phyloP scores from a whole-genome alignment of 2,329 filamentous ascomycete species.

The Knoxdaviesia proteae region DNA sequence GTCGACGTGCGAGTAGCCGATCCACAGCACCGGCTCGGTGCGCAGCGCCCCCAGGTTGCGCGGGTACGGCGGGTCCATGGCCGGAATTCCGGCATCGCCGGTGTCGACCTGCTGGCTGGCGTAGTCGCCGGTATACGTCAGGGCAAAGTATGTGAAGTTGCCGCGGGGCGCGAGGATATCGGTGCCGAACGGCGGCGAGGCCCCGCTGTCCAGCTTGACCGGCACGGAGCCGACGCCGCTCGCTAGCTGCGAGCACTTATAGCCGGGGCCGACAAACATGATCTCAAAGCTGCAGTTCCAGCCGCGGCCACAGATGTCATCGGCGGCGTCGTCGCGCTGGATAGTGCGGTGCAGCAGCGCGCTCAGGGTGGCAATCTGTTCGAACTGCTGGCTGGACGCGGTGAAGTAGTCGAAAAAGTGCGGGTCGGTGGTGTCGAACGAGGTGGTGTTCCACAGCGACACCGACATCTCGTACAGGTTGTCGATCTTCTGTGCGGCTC shows the following conservation, averaged over 20 bases:
- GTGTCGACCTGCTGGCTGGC: conserved; percentile 8
- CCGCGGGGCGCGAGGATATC: conserved; percentile 10
- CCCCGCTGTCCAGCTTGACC: conserved; percentile 6
- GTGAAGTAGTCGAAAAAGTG: conserved; percentile 15
- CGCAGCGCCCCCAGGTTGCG: conserved; percentile 13
- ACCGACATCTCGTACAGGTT: conserved; percentile 11
- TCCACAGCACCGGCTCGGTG: conserved; percentile 15
- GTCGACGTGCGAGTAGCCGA: conserved; percentile 12
- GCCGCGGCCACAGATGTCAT: conserved; percentile 12
- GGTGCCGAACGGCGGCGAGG: conserved; percentile 10
- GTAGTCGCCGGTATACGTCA: conserved; percentile 11
- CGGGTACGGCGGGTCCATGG: conserved; percentile 7
- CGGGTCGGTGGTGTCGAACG: conserved; percentile 4
- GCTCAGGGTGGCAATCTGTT: conserved; percentile 10
- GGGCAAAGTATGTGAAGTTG: conserved; percentile 12
- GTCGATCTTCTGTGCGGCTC: conserved; percentile 10
- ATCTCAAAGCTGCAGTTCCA: conserved; percentile 16
- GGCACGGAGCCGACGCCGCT: conserved; percentile 9
- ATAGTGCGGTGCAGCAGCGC: conserved; percentile 9
- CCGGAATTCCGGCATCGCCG: conserved; percentile 10
- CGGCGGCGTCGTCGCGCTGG: conserved; percentile 8
- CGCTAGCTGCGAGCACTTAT: conserved; percentile 13
- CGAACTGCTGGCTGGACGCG: conserved; percentile 8
- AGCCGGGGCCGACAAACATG: conserved; percentile 15
- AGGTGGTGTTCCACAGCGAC: conserved; percentile 13